Evolutionary conservation across 1,139 yeast genomes (phyloP).

Genomic region (Kodamaea suecica): DNA sequence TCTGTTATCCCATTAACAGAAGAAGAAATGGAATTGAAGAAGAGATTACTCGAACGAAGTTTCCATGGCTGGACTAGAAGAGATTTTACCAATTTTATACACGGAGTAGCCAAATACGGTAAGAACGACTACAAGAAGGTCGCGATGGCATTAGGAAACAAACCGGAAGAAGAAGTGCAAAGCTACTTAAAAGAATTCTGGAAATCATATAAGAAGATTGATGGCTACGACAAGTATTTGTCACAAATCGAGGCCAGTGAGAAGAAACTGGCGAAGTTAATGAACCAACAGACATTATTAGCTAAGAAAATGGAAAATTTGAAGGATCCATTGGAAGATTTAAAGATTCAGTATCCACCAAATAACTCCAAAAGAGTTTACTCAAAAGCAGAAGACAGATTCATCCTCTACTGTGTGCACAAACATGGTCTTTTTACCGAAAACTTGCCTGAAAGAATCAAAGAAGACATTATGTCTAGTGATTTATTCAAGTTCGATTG

Average conservation of each 20-base stretch:
- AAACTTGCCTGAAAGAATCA: constrained; percentile 68
- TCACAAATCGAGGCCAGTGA: constrained; percentile 89
- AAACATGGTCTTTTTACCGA: constrained; percentile 74
- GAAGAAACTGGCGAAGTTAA: constrained; percentile 63
- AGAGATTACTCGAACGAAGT: constrained; percentile 58
- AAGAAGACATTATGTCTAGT: constrained; percentile 68
- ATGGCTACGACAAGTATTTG: constrained; percentile 81
- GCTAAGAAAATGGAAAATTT: constrained; percentile 60
- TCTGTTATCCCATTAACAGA: constrained; percentile 69
- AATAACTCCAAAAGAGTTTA: constrained; percentile 85
- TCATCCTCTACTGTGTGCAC: constrained; percentile 67
- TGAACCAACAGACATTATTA: constrained; percentile 64
- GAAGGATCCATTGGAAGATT: constrained; percentile 70
- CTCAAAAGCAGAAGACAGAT: constrained; percentile 84
- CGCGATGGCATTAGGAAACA: constrained; percentile 63
- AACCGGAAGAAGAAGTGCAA: constrained; percentile 66
- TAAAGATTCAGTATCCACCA: constrained; percentile 83
- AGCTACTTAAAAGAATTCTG: constrained; percentile 72
- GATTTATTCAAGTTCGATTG: constrained; percentile 85
- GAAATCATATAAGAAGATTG: constrained; percentile 67
- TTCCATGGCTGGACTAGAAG: constrained; percentile 83
- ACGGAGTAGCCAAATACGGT: constrained; percentile 78
- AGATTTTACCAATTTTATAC: constrained; percentile 83
- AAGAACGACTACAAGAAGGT: constrained; percentile 59
- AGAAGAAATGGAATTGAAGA: constrained; percentile 67